Evolutionary conservation across 345 rosid species (phyloP), one percentile per base, ranked within the genome.

Genomic region (Eucalyptus curtisii): DNA sequence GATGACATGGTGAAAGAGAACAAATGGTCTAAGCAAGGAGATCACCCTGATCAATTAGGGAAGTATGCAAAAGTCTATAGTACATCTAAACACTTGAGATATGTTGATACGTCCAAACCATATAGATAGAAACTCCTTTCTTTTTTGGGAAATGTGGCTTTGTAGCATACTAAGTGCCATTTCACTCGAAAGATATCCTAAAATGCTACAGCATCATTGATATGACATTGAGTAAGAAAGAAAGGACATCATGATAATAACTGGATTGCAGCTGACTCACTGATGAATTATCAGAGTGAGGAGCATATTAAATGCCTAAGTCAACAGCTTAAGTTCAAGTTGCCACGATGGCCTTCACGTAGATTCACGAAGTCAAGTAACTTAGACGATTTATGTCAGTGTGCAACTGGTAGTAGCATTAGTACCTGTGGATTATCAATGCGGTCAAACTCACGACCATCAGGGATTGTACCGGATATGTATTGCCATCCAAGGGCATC

Each of bases 401-500:
- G 84, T 76, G 30, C 47, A 76, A 76, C 47, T 40, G 47, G 84
- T 40, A 76, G 84, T 11, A 76, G 84, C 47, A 76, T 68, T 87
- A 66, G 25, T 49, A 96, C 98, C 97, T 96, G 95, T 76, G 99
- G 99, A 90, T 97, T 96, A 91, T 97, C 99, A 49, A 97, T 96
- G 87, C 97, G 97, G 66, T 96, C 97, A 86, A 97, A 90, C 91
- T 96, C 97, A 61, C 98, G 97, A 87, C 99, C 96, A 90, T 96
- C 99, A 7, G 99, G 99, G 81, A 97, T 94, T 59, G 98, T 97
- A 86, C 99, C 98, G 1, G 99, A 94, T 82, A 97, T 97, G 91
- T 97, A 96, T 87, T 97, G 99, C 99, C 99, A 97, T 90, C 99
- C 99, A 86, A 97, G 99, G 87, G 99, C 95, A 90, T 97, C 99